Base-by-base conservation (phyloP, 2,329 filamentous ascomycete species). In the Esteya vermicola region DNA sequence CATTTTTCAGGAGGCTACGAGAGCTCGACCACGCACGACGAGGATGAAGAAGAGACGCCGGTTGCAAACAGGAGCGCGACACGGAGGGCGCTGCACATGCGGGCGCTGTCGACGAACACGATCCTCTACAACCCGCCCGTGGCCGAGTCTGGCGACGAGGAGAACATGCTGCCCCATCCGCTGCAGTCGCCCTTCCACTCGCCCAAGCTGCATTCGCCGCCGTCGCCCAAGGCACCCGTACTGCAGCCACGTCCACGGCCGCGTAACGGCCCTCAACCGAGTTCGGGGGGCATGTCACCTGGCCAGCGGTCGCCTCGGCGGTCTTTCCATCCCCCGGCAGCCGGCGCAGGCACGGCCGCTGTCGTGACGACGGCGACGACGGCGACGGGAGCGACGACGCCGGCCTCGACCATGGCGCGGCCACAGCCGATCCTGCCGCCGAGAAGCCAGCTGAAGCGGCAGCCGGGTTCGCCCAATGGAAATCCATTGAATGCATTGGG, bases 51-150 rank as follows among this genome's bases (percentile, higher is more conserved):
- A 7, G 37, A 35, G 6, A 9, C 27, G 19, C n/a, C n/a, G n/a
- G n/a, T n/a, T n/a, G 25, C 28, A 31, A 31, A 8, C 14, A 31
- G n/a, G 13, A 31, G 14, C 12, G 26, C 26, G 26, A 28, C 27
- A 30, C 26, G 42, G 38, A 12, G 23, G 9, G 6, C 18, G 35
- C 52, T 65, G 5, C 86, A 94, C 51, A 70, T 62, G 41, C 79
- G 86, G 28, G 86, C 85, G 12, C 57, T 81, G 4, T 94, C 88
- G 0, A 81, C 77, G 18, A 85, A 79, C 49, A 94, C 88, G 0
- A 86, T 93, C 40, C 64, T 94, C 1, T 93, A 82, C 59, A 86
- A 83, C 26, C 86, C 86, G 0, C 63, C 48, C 2, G 23, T 45
- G 25, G 62, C 67, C 21, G 31, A 40, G 9, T 27, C 32, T 6